These are phyloP conservation scores for Clausena lansium DNA, from an alignment of 345 rosid species.

Conservation along the genomic window DNA sequence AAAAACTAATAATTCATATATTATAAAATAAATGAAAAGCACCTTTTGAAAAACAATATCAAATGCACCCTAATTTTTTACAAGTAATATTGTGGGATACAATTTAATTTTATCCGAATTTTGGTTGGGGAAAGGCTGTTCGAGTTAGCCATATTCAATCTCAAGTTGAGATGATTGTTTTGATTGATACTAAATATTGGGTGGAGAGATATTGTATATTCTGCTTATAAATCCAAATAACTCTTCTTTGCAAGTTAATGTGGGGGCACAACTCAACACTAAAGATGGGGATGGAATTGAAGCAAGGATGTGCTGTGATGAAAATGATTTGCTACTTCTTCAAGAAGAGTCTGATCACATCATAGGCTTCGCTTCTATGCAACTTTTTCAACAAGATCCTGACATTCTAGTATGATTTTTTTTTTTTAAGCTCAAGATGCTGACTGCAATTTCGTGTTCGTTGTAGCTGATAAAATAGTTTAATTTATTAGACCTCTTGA, in stretches of 20 bases:
- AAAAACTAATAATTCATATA: too few species aligned
- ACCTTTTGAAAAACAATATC: too few species aligned
- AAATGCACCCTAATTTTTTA: background rate
- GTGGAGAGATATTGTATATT: too few species aligned
- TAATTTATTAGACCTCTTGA: too few species aligned
- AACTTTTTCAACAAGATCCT: background rate
- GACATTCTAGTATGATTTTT: background rate
- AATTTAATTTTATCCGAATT: conserved; percentile 21
- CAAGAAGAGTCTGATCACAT: background rate
- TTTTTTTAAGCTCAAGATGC: background rate
- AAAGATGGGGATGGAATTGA: conserved; percentile 20
- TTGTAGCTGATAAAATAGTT: background rate
- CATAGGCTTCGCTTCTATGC: background rate
- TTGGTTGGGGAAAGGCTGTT: conserved; percentile 29
- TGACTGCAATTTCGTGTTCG: background rate
- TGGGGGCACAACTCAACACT: too few species aligned
- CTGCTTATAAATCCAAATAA: too few species aligned
- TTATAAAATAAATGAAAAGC: too few species aligned
- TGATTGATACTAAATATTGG: background rate
- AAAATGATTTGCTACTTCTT: conserved; percentile 9
- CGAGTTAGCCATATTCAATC: conserved; percentile 18
- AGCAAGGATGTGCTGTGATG: conserved; percentile 25
- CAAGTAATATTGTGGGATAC: conserved; percentile 26
- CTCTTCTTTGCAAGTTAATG: too few species aligned
- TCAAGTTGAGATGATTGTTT: background rate